Evolutionary conservation across 352 stramenopile species (phyloP).

Genomic region (Phytopythium oedochilum): DNA sequence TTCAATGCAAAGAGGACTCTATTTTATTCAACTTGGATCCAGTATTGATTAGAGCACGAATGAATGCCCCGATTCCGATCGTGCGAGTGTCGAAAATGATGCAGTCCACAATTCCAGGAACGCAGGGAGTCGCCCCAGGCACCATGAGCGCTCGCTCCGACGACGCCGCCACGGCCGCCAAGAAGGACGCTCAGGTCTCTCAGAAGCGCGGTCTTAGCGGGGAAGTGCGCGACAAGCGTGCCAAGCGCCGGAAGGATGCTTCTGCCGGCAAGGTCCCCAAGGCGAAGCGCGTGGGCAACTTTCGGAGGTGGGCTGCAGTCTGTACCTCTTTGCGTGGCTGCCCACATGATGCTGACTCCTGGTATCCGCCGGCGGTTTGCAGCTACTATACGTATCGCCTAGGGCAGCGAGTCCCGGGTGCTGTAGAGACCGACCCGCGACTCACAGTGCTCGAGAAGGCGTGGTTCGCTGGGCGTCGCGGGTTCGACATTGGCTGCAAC

Average conservation of each 20-base stretch:
- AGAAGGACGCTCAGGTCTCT: no score
- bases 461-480: slow-evolving; percentile 66
- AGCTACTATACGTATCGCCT: slow-evolving; percentile 81
- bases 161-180: no score
- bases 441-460: slow-evolving; percentile 47
- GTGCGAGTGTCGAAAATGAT: no score
- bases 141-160: no score
- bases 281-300: slow-evolving; percentile 67
- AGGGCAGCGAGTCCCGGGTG: slow-evolving; percentile 42
- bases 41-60: no score
- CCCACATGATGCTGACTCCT: slow-evolving; percentile 1
- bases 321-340: neutral
- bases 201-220: neutral
- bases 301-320: slow-evolving; percentile 38
- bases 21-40: no score
- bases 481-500: slow-evolving; percentile 80
- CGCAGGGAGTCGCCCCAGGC: no score
- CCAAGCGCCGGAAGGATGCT: neutral
- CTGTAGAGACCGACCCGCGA: slow-evolving; percentile 53
- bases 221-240: neutral
- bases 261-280: slow-evolving; percentile 22
- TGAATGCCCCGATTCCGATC: no score
- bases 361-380: neutral
- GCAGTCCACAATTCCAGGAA: no score
- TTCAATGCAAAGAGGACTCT: no score